Base-by-base conservation (phyloP, 108 stramenopile species). In the Pseudonitzschia pungens region DNA sequence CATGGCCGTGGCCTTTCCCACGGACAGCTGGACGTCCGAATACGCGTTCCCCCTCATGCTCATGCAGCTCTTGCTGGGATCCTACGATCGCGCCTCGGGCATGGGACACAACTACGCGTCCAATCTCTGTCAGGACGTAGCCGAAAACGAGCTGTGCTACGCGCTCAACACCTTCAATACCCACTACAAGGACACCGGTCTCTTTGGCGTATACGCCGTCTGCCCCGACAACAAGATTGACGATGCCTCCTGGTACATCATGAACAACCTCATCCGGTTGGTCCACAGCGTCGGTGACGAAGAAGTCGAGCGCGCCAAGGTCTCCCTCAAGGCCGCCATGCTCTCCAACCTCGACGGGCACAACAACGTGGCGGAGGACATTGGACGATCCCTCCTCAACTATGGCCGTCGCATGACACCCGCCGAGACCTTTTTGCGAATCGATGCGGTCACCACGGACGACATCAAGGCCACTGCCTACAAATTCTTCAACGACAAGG, bases 141-240 rank as follows among this genome's bases (percentile, higher is more conserved):
- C 97, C 8, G 84, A 84, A 48, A 78, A 87, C 66, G 96, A 97
- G 70, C 73, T 90, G 28, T 96, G 95, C 54, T 96, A 98, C 81
- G 91, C 92, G 11, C 83, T 94, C 82, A 87, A 79, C 58, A 96
- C 98, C 14, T 99, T 99, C 86, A 99, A 99, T 84, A 97, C 98
- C n/a, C 96, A 96, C 86, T 99, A 99, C 91, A 98, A 99, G 82
- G 99, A 99, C 73, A 98, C 97, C 33, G 99, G 99, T 12, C 86
- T 99, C 15, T 99, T 99, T 77, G 99, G 98, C 36, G 65, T 99
- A n/a, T 98, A 99, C 79, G 92, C 93, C 32, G 88, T 96, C 57
- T 92, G 90, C 20, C 94, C 92, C 54, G 94, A 95, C 76, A 95
- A 95, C 81, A 92, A 93, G 79, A 82, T 96, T 65, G 91, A 95